A percentile compares a stretch with the other conserved stretches of the same genome.
Evolutionary conservation across 2,329 filamentous ascomycete genomes (phyloP).

Genomic region (Trichothecium sympodiale): DNA sequence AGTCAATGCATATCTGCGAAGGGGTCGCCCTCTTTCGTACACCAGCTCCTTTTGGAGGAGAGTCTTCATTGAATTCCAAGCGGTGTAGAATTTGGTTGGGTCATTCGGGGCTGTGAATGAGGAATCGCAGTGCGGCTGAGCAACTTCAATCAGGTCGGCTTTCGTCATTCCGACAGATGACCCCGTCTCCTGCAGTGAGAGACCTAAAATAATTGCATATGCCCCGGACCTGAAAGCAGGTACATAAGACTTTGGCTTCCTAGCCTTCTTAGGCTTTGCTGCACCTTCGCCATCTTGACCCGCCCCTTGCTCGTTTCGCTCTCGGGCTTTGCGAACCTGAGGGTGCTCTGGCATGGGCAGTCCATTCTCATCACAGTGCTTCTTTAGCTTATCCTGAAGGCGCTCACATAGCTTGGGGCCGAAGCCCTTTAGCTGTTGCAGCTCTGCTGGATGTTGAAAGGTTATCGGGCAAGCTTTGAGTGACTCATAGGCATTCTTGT

Average conservation of each 20-base stretch:
- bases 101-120: conserved; percentile 61
- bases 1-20: conserved; percentile 58
- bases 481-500: conserved; percentile 66
- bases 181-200: conserved; percentile 46
- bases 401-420: conserved; percentile 61
- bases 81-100: conserved; percentile 61
- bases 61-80: conserved; percentile 76
- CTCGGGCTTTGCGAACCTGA: conserved; percentile 27
- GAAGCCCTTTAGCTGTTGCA: conserved; percentile 62
- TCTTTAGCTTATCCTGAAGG: conserved; percentile 48
- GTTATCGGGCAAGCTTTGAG: conserved; percentile 62
- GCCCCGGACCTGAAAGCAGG: conserved; percentile 61
- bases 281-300: conserved; percentile 14
- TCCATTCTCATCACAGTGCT: conserved; percentile 55
- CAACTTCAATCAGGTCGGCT: conserved; percentile 53
- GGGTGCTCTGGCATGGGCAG: conserved; percentile 55
- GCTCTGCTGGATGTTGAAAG: conserved; percentile 63
- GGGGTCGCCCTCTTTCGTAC: conserved; percentile 56
- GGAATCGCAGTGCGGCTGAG: conserved; percentile 61
- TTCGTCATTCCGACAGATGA: conserved; percentile 49
- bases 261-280: conserved; percentile 37
- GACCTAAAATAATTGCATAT: conserved; percentile 60
- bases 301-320: conserved; percentile 5
- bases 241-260: conserved; percentile 57
- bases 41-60: conserved; percentile 63